A percentile compares a stretch with the other conserved stretches of the same genome.
Conservation (phyloP, 2,329 filamentous ascomycete genomes). For the Byssothecium circinans region DNA sequence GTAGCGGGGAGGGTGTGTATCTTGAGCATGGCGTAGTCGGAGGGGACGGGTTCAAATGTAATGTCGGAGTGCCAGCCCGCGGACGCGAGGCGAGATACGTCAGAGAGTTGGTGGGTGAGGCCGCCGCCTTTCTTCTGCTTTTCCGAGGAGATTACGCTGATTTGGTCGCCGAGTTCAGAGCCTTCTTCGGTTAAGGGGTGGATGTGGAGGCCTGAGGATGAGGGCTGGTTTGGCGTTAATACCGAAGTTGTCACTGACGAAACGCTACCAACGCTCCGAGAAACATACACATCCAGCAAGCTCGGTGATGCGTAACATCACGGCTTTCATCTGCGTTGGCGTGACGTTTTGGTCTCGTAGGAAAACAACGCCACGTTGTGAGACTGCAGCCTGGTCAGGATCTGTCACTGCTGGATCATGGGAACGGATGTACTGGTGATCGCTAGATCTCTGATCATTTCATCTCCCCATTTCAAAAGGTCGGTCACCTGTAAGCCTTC, state of each 20-base stretch:
- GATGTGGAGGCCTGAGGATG: conserved; percentile 30
- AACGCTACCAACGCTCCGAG: neutral
- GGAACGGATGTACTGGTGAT: conserved; percentile 58
- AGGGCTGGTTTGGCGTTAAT: conserved; percentile 20
- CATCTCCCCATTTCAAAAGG: conserved; percentile 39
- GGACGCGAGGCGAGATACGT: conserved; percentile 43
- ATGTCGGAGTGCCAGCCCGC: conserved; percentile 58
- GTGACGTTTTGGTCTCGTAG: conserved; percentile 62
- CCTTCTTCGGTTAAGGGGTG: conserved; percentile 51
- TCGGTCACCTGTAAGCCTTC: conserved; percentile 35
- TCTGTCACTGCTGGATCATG: too few relatives aligned
- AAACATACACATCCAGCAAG: conserved; percentile 59
- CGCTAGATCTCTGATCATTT: conserved; percentile 44
- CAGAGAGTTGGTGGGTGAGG: conserved; percentile 48
- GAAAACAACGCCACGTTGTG: conserved; percentile 69
- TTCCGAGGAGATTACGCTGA: conserved; percentile 39
- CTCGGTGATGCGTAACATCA: conserved; percentile 62
- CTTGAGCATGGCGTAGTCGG: conserved; percentile 45
- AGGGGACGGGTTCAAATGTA: conserved; percentile 45
- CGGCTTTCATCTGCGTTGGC: conserved; percentile 64
- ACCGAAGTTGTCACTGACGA: neutral
- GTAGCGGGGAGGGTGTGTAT: conserved; percentile 39
- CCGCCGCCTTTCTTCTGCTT: conserved; percentile 35
- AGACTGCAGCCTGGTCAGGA: conserved; percentile 52
- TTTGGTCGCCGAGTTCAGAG: conserved; percentile 43